Conservation (phyloP, 352 stramenopile genomes). For the Phytophthora idaei region DNA sequence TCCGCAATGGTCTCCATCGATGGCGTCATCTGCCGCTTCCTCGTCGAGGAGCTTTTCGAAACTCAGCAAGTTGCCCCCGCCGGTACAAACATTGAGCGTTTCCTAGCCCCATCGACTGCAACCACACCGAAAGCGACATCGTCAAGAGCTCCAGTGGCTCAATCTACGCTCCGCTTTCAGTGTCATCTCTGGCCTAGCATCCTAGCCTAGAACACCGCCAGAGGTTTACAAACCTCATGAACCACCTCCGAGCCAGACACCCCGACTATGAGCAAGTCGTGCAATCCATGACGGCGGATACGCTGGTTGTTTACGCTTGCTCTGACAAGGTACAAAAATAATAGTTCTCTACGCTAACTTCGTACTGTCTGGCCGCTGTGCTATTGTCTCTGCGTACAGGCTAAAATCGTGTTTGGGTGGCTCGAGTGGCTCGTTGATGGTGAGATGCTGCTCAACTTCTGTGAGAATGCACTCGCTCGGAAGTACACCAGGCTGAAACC, state of each 20-base stretch:
- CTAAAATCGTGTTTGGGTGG: background rate
- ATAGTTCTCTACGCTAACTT: background rate
- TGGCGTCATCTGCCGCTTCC: background rate
- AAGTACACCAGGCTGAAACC: background rate
- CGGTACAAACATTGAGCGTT: background rate
- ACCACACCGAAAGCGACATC: background rate
- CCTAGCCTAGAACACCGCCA: background rate
- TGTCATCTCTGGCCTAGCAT: background rate
- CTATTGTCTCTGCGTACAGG: background rate
- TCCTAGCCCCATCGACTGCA: background rate
- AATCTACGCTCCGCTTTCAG: background rate
- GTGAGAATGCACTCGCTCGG: background rate
- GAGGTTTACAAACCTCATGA: slow-evolving; percentile 1
- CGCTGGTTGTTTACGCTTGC: background rate
- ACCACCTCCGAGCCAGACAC: background rate
- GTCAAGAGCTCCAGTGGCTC: background rate
- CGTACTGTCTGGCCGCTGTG: background rate
- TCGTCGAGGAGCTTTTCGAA: background rate
- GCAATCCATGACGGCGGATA: background rate
- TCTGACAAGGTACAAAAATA: background rate
- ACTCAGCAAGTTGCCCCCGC: background rate
- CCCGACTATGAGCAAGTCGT: background rate
- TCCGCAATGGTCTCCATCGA: no score
- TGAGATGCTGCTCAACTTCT: background rate
- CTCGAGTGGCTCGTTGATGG: background rate